Evolutionary conservation across 768 basidiomycete genomes (phyloP), one percentile per base, ranked within the genome.

Genomic region (Boletus barrowsii): DNA sequence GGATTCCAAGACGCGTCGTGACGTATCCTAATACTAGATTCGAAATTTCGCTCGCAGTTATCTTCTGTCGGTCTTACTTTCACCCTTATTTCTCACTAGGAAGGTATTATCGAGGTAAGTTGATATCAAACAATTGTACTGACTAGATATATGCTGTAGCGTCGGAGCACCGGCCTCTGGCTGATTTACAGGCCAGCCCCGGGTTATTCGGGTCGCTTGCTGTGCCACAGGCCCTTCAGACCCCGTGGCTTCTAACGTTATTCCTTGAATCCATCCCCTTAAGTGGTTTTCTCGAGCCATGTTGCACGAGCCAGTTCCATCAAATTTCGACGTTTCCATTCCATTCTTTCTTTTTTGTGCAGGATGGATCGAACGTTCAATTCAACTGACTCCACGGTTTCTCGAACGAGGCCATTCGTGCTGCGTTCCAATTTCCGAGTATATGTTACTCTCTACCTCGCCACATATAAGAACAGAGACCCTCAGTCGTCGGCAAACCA

Each of bases 301-400:
- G 10, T 15, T 14, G 3, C n/a, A 32, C 40, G 49, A 40, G n/a
- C 10, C 3, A 15, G 29, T n/a, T 22, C 45, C 29, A 47, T 39
- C 45, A 26, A 24, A 22, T 18, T 11, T 17, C 20, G 26, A 10
- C 36, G 20, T 47, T 46, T 49, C 49, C 22, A 46, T 33, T 14
- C 35, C 41, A 40, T 48, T 42, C 29, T 36, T 43, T 10, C 26
- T 49, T 42, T 22, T 51, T 45, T 11, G 52, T 42, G 60, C 58
- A 60, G 60, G 67, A 62, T 54, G 65, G 68, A 43, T 42, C 20
- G 10, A 62, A 54, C 44, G 24, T 52, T 56, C 62, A 22, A 43
- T 42, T 8, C 6, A 32, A 7, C 36, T n/a, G 22, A 13, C 33
- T 43, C 39, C 18, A 30, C 30, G 29, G 45, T 30, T 11, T 29